Percentiles rank a stretch among this genome's conserved stretches.
phyloP scores from a whole-genome alignment of 23 red algal genomes.

The Gracilaria gracilis region DNA sequence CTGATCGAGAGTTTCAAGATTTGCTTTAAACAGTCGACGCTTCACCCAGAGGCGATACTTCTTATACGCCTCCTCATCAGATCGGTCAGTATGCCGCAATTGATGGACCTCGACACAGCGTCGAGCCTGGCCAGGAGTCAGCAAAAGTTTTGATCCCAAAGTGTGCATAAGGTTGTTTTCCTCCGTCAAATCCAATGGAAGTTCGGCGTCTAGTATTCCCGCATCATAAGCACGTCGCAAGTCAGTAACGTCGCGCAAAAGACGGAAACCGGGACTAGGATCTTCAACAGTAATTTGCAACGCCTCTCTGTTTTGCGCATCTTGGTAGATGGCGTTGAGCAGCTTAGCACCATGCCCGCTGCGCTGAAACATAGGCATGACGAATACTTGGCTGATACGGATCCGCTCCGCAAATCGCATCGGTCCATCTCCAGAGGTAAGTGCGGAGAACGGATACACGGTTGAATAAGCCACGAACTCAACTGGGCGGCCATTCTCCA shows the following conservation, averaged over 20 bases:
- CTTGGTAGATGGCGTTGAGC: constrained; percentile 66
- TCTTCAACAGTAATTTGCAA: constrained; percentile 84
- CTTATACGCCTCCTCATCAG: constrained; percentile 53
- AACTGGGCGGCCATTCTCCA: constrained; percentile 22
- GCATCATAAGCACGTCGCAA: constrained; percentile 45
- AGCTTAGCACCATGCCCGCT: constrained; percentile 65
- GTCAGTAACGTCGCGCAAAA: constrained; percentile 68
- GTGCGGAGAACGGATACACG: constrained; percentile 73
- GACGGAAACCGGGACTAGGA: constrained; percentile 61
- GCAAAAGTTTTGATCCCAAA: constrained; percentile 38
- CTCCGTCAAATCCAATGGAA: constrained; percentile 14
- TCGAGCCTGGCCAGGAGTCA: constrained; percentile 68
- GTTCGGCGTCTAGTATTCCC: constrained; percentile 30
- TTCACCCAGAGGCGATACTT: constrained; percentile 79
- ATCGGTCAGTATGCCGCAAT: constrained; percentile 47
- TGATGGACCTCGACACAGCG: constrained; percentile 79
- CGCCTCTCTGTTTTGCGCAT: constrained; percentile 47
- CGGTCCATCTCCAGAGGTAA: constrained; percentile 11
- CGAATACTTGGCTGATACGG: constrained; percentile 72
- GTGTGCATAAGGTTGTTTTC: constrained; percentile 18
- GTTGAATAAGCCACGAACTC: constrained; percentile 74
- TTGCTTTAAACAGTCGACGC: constrained; percentile 68
- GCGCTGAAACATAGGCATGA: constrained; percentile 61
- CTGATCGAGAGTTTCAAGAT: constrained; percentile 61
- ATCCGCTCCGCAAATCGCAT: constrained; percentile 71